Percentiles rank a stretch among this genome's conserved stretches.
Conservation (phyloP, 371 early-diverging fungal species). For the Rhizopus delemar region DNA sequence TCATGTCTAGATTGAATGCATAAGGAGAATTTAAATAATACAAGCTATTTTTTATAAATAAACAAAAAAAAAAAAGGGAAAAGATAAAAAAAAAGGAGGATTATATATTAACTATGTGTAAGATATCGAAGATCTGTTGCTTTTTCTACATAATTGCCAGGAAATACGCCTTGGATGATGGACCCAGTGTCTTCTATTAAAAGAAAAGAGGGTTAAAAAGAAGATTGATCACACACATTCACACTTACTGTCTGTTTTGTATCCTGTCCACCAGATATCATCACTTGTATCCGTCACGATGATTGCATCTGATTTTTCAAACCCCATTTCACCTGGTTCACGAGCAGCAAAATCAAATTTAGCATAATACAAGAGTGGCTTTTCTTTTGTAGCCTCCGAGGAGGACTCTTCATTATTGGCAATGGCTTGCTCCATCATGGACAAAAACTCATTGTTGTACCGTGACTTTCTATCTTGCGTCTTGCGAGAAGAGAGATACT, state of each 20-base stretch:
- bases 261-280: constrained; percentile 87
- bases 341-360: constrained; percentile 76
- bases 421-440: constrained; percentile 41
- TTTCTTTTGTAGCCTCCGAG: constrained; percentile 37
- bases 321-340: constrained; percentile 78
- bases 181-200: constrained; percentile 29
- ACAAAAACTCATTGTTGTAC: constrained; percentile 46
- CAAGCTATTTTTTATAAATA: constrained; percentile 4
- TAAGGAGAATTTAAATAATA: constrained; percentile 15
- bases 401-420: constrained; percentile 28
- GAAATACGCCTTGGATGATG: constrained; percentile 69
- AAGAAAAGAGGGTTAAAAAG: background rate
- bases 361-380: constrained; percentile 64
- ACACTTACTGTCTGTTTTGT: constrained; percentile 60
- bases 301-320: constrained; percentile 71
- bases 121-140: constrained; percentile 24
- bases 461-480: constrained; percentile 19
- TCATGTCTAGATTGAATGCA: constrained; percentile 45
- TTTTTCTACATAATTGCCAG: constrained; percentile 72
- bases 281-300: constrained; percentile 78
- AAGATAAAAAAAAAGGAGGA: background rate
- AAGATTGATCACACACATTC: background rate
- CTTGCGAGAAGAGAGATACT: constrained; percentile 35
- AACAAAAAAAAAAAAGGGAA: background rate
- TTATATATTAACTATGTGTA: constrained; percentile 1